phyloP scores from a whole-genome alignment of 2,329 filamentous ascomycete genomes.

The Aspergillus neoniger region DNA sequence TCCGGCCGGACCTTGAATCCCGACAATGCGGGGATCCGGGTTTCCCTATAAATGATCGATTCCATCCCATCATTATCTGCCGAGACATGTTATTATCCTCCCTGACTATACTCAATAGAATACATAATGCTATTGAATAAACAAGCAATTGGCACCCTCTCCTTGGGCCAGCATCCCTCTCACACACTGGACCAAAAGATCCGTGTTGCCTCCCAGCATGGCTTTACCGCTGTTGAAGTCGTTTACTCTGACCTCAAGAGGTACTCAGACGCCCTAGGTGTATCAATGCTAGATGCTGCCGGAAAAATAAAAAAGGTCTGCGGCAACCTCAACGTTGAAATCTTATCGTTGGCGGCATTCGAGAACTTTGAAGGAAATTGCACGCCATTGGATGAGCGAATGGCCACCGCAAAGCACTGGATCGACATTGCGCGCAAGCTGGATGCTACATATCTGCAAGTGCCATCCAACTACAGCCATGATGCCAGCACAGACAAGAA shows the following conservation, averaged over 20 bases:
- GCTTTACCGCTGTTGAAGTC: conserved; percentile 35
- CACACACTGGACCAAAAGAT: conserved; percentile 36
- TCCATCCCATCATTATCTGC: background rate
- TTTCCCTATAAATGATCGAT: background rate
- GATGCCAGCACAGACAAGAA: conserved; percentile 29
- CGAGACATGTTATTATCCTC: background rate
- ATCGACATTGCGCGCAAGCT: conserved; percentile 30
- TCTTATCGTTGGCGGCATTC: conserved; percentile 37
- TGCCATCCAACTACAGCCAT: conserved; percentile 32
- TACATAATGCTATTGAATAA: conserved; percentile 26
- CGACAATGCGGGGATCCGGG: background rate
- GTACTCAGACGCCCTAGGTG: conserved; percentile 20
- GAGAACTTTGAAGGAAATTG: conserved; percentile 41
- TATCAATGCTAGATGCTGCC: conserved; percentile 25
- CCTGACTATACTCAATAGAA: no score
- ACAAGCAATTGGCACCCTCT: conserved; percentile 33
- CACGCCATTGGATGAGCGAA: conserved; percentile 28
- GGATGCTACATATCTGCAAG: conserved; percentile 32
- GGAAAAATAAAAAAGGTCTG: conserved; percentile 23
- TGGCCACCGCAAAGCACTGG: conserved; percentile 35
- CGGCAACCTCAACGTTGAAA: conserved; percentile 20
- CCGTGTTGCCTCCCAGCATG: conserved; percentile 26
- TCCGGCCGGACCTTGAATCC: background rate
- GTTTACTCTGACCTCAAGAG: conserved; percentile 33
- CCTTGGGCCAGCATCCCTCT: conserved; percentile 32